These are phyloP conservation scores for Neoboletus subvelutipes DNA, from an alignment of 768 basidiomycete genomes.

Conservation along the genomic window DNA sequence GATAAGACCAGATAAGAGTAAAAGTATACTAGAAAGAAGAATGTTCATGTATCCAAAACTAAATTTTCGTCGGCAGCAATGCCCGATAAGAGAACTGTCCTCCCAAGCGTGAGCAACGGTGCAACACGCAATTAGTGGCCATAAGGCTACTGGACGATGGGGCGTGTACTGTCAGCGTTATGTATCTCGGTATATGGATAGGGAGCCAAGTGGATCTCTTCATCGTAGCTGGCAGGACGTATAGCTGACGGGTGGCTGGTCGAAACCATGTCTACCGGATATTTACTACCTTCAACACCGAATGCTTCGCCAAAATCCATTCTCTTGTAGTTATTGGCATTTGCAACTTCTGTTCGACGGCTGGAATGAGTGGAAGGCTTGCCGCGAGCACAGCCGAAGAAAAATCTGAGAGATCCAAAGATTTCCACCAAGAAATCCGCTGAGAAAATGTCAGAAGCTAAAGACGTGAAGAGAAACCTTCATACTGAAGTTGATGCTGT, in stretches of 20 bases:
- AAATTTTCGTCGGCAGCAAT: background rate
- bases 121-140: background rate
- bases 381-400: slow-evolving; percentile 41
- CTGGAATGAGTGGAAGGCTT: slow-evolving; percentile 26
- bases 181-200: slow-evolving; percentile 28
- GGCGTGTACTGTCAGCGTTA: slow-evolving; percentile 7
- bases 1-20: background rate
- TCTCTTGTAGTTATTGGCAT: slow-evolving; percentile 28
- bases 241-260: slow-evolving; percentile 7
- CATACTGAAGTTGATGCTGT: slow-evolving; percentile 49
- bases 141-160: slow-evolving; percentile 2
- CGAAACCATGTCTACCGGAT: slow-evolving; percentile 7
- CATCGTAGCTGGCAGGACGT: slow-evolving; percentile 37
- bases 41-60: background rate
- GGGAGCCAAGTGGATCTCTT: slow-evolving; percentile 41
- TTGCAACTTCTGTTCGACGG: slow-evolving; percentile 16
- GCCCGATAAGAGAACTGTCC: background rate
- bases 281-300: slow-evolving; percentile 29
- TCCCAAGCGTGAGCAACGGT: background rate
- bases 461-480: background rate
- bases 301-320: slow-evolving; percentile 42
- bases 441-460: slow-evolving; percentile 25
- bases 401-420: slow-evolving; percentile 58
- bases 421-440: slow-evolving; percentile 73
- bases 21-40: background rate